These are phyloP conservation scores for Pseudophaeomoniella oleicola DNA, from an alignment of 2,329 filamentous ascomycete species.

Conservation along the genomic window DNA sequence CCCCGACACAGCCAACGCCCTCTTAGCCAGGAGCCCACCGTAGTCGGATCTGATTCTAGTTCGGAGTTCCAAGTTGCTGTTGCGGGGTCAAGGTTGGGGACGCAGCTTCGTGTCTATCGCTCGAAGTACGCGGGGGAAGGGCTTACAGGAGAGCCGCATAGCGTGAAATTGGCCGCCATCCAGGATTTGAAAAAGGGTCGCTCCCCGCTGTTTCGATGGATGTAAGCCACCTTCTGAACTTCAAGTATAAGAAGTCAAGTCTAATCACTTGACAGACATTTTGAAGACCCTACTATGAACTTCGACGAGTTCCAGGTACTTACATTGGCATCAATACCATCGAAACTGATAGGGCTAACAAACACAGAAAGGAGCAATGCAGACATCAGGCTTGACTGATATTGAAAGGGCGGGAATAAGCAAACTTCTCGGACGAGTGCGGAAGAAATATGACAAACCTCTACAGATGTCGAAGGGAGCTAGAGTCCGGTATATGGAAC, in stretches of 20 bases:
- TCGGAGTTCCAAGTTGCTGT: not conserved
- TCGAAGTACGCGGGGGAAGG: slow-evolving; percentile 26
- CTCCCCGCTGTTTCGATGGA: slow-evolving; percentile 28
- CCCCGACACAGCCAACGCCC: not conserved
- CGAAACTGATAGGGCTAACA: too few relatives aligned
- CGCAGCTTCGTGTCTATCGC: slow-evolving; percentile 12
- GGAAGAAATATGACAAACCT: not conserved
- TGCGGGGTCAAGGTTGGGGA: not conserved
- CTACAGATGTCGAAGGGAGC: not conserved
- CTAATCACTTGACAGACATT: not conserved
- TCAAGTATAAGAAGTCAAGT: not conserved
- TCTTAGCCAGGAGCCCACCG: not conserved
- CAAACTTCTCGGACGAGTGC: slow-evolving; percentile 1
- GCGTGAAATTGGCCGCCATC: slow-evolving; percentile 20
- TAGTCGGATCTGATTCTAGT: not conserved
- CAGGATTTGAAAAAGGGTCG: slow-evolving; percentile 18
- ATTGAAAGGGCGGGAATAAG: not conserved
- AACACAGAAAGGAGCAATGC: too few relatives aligned
- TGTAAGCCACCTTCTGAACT: slow-evolving; percentile 14
- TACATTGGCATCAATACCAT: too few relatives aligned
- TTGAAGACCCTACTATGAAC: not conserved
- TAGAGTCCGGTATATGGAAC: not conserved
- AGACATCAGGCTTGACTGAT: not conserved
- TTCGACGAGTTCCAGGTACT: slow-evolving; percentile 1
- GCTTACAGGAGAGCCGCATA: slow-evolving; percentile 21